phyloP scores from a whole-genome alignment of 2,329 filamentous ascomycete species.

The Cladosporium sp. region DNA sequence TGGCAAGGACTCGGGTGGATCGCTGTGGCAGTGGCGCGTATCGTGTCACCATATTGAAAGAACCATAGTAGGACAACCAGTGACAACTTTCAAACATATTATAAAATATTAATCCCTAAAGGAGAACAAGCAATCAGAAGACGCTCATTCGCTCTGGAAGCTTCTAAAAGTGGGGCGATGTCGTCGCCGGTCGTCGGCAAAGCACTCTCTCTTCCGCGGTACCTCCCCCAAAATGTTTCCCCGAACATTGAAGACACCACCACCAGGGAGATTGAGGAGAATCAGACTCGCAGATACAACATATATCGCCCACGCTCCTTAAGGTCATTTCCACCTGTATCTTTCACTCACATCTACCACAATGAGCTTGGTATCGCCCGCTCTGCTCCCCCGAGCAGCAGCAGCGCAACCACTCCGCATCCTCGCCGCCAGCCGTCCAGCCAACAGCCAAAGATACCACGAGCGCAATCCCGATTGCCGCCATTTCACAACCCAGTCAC shows the following conservation, averaged over 20 bases:
- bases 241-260: neutral
- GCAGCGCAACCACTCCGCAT: slow-evolving; percentile 31
- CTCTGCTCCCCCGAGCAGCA: slow-evolving; percentile 31
- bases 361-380: slow-evolving; percentile 35
- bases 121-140: neutral
- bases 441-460: slow-evolving; percentile 8
- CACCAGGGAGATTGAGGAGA: neutral
- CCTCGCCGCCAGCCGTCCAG: slow-evolving; percentile 28
- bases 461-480: slow-evolving; percentile 13
- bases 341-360: neutral
- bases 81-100: no score
- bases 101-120: no score
- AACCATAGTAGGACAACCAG: no score
- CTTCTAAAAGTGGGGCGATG: slow-evolving; percentile 6
- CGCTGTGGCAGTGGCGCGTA: no score
- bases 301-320: neutral
- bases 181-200: slow-evolving; percentile 4
- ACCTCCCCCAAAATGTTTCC: slow-evolving; percentile 8
- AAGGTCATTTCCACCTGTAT: neutral
- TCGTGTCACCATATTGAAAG: no score
- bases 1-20: no score
- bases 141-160: slow-evolving; percentile 11
- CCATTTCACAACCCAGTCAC: slow-evolving; percentile 15
- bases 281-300: neutral
- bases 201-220: slow-evolving; percentile 5